A percentile compares a stretch with the other conserved stretches of the same genome.
Evolutionary conservation across 2,329 filamentous ascomycete genomes (phyloP).

Genomic region (Zelopaecilomyces penicillatus): DNA sequence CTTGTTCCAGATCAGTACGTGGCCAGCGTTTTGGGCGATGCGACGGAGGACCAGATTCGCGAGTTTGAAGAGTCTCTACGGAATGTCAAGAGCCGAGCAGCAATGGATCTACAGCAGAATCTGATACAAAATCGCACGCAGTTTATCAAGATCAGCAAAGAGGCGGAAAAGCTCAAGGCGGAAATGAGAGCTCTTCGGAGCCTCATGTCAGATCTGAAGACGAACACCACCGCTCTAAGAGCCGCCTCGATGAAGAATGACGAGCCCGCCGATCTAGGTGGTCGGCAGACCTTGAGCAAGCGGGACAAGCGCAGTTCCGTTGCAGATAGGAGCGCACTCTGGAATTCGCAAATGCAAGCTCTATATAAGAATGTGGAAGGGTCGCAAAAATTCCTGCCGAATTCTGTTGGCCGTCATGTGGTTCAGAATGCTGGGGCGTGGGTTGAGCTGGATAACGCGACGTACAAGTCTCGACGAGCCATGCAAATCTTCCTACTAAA

Average conservation of each 20-base stretch:
- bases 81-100: conserved; percentile 69
- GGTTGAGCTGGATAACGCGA: conserved; percentile 95
- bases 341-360: conserved; percentile 62
- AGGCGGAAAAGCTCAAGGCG: conserved; percentile 92
- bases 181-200: conserved; percentile 89
- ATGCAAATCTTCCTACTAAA: conserved; percentile 92
- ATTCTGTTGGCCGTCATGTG: conserved; percentile 83
- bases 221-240: conserved; percentile 60
- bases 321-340: conserved; percentile 55
- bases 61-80: conserved; percentile 70
- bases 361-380: conserved; percentile 97
- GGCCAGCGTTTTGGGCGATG: conserved; percentile 66
- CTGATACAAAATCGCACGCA: conserved; percentile 95
- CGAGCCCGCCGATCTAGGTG: conserved; percentile 39
- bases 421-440: conserved; percentile 86
- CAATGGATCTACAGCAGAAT: conserved; percentile 82
- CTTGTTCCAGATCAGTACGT: conserved; percentile 75
- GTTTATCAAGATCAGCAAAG: conserved; percentile 98
- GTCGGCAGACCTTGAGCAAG: conserved; percentile 53
- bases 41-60: conserved; percentile 77
- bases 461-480: conserved; percentile 83
- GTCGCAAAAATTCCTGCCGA: conserved; percentile 92
- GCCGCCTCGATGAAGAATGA: conserved; percentile 47
- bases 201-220: conserved; percentile 86
- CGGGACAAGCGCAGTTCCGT: conserved; percentile 86